A percentile compares a stretch with the other conserved stretches of the same genome.
These are phyloP conservation scores for Sporodiniella umbellata DNA, from an alignment of 371 early-diverging fungal genomes.

Conservation along the genomic window DNA sequence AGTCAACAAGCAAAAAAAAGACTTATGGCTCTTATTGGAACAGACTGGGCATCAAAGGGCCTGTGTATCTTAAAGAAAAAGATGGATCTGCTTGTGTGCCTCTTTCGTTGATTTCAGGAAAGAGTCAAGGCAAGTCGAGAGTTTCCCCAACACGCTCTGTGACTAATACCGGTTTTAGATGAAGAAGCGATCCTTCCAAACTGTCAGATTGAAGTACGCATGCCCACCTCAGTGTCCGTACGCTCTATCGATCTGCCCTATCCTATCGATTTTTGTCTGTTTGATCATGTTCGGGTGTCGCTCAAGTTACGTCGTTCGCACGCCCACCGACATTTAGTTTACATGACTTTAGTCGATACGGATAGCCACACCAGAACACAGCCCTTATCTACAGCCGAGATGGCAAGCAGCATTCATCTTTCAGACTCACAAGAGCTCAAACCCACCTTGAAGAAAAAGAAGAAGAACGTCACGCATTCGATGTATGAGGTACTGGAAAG, in stretches of 20 bases:
- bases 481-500: slow-evolving; percentile 25
- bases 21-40: background rate
- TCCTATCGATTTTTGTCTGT: slow-evolving; percentile 47
- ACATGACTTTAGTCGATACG: slow-evolving; percentile 56
- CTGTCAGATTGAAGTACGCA: slow-evolving; percentile 16
- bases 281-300: slow-evolving; percentile 59
- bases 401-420: slow-evolving; percentile 15
- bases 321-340: slow-evolving; percentile 60
- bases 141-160: too few species aligned
- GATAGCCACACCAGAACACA: too few species aligned
- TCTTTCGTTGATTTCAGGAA: slow-evolving; percentile 55
- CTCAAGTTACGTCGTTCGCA: slow-evolving; percentile 56
- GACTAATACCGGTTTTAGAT: too few species aligned
- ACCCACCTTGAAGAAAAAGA: slow-evolving; percentile 7
- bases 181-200: slow-evolving; percentile 32
- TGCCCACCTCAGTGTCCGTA: slow-evolving; percentile 21
- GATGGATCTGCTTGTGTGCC: slow-evolving; percentile 54
- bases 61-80: slow-evolving; percentile 62
- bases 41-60: slow-evolving; percentile 66
- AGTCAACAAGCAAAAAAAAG: background rate
- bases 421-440: background rate
- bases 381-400: slow-evolving; percentile 15
- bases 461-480: slow-evolving; percentile 14
- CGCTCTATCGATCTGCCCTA: slow-evolving; percentile 24
- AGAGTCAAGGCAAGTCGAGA: slow-evolving; percentile 20